Percentiles rank a stretch among this genome's conserved stretches.
Evolutionary conservation across 768 basidiomycete genomes (phyloP).

Genomic region (Cantharellus anzutake): DNA sequence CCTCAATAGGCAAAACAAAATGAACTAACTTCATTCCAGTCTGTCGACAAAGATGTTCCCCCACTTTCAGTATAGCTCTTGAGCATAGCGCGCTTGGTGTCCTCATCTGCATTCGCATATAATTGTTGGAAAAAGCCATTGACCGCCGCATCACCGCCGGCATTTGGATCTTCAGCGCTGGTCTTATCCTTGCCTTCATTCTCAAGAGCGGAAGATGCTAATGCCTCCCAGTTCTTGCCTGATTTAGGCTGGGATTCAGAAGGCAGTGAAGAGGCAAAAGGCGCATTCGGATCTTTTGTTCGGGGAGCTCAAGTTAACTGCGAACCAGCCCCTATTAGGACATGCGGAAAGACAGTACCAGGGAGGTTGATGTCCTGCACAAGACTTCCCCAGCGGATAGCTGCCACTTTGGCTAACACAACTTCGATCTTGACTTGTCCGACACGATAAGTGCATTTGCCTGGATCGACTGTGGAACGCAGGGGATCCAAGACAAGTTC

Average conservation of each 20-base stretch:
- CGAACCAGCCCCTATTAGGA: neutral
- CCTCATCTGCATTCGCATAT: constrained; percentile 76
- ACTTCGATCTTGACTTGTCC: constrained; percentile 83
- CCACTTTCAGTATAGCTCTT: constrained; percentile 93
- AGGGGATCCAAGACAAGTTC: constrained; percentile 58
- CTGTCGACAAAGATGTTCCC: constrained; percentile 87
- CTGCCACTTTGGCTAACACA: constrained; percentile 44
- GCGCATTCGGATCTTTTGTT: constrained; percentile 14
- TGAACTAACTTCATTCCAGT: constrained; percentile 69
- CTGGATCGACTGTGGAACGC: constrained; percentile 58
- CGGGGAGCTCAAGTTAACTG: constrained; percentile 12
- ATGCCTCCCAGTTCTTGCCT: constrained; percentile 80
- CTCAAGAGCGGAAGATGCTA: constrained; percentile 46
- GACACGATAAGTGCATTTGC: constrained; percentile 41
- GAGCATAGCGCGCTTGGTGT: constrained; percentile 89
- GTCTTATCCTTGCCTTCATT: constrained; percentile 45
- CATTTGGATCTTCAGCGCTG: constrained; percentile 66
- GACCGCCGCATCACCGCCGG: constrained; percentile 69
- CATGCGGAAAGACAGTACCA: constrained; percentile 15
- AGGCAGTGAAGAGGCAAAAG: constrained; percentile 20
- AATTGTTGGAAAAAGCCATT: constrained; percentile 87
- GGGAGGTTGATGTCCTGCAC: constrained; percentile 38
- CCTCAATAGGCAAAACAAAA: too few species aligned
- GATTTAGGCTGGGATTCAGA: constrained; percentile 10
- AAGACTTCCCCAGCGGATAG: constrained; percentile 56